These are phyloP conservation scores for Ligustrum vulgare DNA, from an alignment of 257 asterid genomes.

Conservation along the genomic window DNA sequence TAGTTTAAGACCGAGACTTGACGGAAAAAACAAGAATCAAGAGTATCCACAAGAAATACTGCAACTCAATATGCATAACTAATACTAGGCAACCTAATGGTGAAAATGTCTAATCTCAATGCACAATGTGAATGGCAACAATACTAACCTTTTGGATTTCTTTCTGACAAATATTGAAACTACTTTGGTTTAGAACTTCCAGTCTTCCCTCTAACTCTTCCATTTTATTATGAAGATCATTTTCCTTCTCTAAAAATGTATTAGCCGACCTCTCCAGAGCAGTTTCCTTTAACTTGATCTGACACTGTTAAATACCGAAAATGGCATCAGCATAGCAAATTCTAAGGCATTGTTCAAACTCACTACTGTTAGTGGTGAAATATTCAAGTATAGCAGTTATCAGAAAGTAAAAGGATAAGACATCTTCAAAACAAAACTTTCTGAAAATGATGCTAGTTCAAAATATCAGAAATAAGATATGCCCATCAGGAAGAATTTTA, in stretches of 20 bases:
- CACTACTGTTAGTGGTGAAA: neutral
- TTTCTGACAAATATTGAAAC: conserved; percentile 35
- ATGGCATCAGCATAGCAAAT: conserved; percentile 6
- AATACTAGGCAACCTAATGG: neutral
- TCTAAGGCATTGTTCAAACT: conserved; percentile 5
- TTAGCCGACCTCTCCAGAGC: conserved; percentile 64
- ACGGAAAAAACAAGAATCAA: neutral
- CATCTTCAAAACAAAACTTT: neutral
- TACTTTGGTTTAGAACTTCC: conserved; percentile 47
- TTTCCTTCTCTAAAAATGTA: conserved; percentile 73
- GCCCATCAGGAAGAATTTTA: neutral
- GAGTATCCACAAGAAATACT: neutral
- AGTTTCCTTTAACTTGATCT: conserved; percentile 63
- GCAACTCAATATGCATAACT: neutral
- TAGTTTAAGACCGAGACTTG: neutral
- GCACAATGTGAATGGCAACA: conserved; percentile 4
- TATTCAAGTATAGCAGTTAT: neutral
- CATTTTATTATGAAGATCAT: conserved; percentile 61
- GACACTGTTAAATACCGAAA: conserved; percentile 46
- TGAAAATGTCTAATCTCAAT: conserved; percentile 8
- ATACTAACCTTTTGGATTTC: conserved; percentile 49
- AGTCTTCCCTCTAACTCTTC: conserved; percentile 63
- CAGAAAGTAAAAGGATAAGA: neutral
- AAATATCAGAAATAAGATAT: neutral
- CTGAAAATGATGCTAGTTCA: neutral